phyloP scores from a whole-genome alignment of 208 protist species.

The Wallacemonas sp. region DNA sequence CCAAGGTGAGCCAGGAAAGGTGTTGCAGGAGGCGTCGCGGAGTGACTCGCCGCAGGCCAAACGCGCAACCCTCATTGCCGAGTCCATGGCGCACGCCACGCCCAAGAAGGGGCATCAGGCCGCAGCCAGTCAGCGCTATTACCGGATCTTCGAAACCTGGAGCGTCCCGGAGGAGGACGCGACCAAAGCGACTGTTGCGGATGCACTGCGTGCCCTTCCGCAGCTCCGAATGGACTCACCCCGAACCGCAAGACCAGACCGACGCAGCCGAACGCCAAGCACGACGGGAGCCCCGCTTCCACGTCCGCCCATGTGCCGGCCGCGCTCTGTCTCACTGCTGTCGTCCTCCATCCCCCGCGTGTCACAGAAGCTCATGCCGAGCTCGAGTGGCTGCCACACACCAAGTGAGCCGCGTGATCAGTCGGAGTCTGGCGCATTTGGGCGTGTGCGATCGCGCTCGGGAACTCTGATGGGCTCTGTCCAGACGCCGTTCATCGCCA shows the following conservation, averaged over 20 bases:
- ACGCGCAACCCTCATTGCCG: not conserved
- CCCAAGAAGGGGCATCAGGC: not conserved
- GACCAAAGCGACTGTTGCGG: not conserved
- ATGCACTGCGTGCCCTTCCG: not conserved
- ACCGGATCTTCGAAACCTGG: constrained; percentile 6
- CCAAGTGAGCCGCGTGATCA: not conserved
- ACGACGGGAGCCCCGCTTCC: not conserved
- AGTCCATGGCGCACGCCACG: not conserved
- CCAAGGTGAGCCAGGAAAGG: not conserved
- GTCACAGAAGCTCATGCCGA: not conserved
- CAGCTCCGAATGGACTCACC: not conserved
- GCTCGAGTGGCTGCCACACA: not conserved
- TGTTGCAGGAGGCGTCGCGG: not conserved
- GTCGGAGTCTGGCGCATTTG: not conserved
- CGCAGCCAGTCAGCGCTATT: not conserved
- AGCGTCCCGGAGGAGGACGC: constrained; percentile 7
- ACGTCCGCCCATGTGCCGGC: not conserved
- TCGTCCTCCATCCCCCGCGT: constrained; percentile 1
- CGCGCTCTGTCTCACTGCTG: constrained; percentile 8
- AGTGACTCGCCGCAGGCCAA: not conserved
- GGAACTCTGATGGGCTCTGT: constrained; percentile 1
- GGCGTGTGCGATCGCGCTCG: not conserved
- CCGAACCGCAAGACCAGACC: not conserved
- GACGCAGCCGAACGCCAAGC: not conserved
- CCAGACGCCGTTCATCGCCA: no score